phyloP scores from a whole-genome alignment of 2,329 filamentous ascomycete genomes.

The Fusarium agapanthi region DNA sequence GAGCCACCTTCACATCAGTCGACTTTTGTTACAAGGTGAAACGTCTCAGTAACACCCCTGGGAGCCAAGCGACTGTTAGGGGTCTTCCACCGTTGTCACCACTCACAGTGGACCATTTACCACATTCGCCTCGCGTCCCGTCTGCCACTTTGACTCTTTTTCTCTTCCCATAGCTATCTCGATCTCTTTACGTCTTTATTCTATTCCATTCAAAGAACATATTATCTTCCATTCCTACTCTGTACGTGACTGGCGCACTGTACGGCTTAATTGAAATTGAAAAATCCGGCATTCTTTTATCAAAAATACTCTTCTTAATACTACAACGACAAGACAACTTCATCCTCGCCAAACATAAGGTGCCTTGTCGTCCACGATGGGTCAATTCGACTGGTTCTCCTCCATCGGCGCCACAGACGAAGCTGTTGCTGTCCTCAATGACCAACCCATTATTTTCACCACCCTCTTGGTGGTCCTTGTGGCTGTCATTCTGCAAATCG shows the following conservation, averaged over 20 bases:
- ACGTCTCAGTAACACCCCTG: constrained; percentile 46
- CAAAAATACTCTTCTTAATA: neutral
- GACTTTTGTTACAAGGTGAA: constrained; percentile 55
- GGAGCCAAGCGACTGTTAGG: constrained; percentile 27
- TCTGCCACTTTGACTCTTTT: constrained; percentile 20
- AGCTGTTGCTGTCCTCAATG: constrained; percentile 67
- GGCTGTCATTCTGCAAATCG: constrained; percentile 55
- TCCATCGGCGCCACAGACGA: constrained; percentile 66
- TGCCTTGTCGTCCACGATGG: constrained; percentile 46
- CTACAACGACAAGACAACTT: neutral
- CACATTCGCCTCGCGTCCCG: constrained; percentile 40
- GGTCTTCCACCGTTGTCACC: constrained; percentile 36
- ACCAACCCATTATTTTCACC: constrained; percentile 67
- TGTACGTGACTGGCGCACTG: constrained; percentile 42
- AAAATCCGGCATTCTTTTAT: neutral
- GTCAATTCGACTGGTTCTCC: constrained; percentile 65
- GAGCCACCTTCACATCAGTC: constrained; percentile 32
- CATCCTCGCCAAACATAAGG: neutral
- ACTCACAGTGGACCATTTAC: constrained; percentile 28
- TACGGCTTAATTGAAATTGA: constrained; percentile 9
- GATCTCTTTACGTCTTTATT: neutral
- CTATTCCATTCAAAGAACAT: constrained; percentile 3
- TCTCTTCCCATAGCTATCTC: constrained; percentile 15
- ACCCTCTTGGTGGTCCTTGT: constrained; percentile 64
- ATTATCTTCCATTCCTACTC: neutral